Percentiles rank a stretch among this genome's conserved stretches.
phyloP scores from a whole-genome alignment of 2,329 filamentous ascomycete species.

The Fusarium virguliforme region DNA sequence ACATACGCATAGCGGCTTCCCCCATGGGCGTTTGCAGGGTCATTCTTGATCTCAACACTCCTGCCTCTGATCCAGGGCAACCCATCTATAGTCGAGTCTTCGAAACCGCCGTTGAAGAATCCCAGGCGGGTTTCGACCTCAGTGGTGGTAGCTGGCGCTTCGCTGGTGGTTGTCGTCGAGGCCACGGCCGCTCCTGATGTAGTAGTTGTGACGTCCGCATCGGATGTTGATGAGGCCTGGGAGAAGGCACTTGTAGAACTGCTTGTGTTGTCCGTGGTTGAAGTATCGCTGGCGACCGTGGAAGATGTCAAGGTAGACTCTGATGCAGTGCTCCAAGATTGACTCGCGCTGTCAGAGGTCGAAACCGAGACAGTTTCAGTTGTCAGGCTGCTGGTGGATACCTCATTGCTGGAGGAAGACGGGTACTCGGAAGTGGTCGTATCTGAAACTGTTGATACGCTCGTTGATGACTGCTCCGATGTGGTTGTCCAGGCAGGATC shows the following conservation, averaged over 20 bases:
- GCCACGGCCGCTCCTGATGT: not conserved
- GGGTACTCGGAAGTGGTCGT: not conserved
- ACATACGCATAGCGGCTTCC: not conserved
- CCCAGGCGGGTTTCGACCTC: not conserved
- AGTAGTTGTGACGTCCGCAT: not conserved
- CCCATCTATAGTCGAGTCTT: not conserved
- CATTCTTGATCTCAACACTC: slow-evolving; percentile 1
- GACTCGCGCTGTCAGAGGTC: not conserved
- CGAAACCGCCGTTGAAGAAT: not conserved
- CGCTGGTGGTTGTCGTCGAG: not conserved
- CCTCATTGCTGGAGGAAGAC: not conserved
- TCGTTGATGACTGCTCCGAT: not conserved
- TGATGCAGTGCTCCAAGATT: not conserved
- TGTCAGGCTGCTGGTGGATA: not conserved
- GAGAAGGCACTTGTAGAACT: not conserved
- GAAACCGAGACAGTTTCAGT: not conserved
- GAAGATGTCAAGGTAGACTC: not conserved
- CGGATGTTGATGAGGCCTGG: not conserved
- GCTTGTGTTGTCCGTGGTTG: not conserved
- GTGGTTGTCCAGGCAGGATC: not conserved
- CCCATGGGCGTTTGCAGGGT: not conserved
- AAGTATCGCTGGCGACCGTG: not conserved
- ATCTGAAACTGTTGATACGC: not conserved
- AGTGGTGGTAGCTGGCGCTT: not conserved
- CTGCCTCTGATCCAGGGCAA: not conserved